These are phyloP conservation scores for Leishmania major DNA, from an alignment of 208 protist genomes.

Conservation along the genomic window DNA sequence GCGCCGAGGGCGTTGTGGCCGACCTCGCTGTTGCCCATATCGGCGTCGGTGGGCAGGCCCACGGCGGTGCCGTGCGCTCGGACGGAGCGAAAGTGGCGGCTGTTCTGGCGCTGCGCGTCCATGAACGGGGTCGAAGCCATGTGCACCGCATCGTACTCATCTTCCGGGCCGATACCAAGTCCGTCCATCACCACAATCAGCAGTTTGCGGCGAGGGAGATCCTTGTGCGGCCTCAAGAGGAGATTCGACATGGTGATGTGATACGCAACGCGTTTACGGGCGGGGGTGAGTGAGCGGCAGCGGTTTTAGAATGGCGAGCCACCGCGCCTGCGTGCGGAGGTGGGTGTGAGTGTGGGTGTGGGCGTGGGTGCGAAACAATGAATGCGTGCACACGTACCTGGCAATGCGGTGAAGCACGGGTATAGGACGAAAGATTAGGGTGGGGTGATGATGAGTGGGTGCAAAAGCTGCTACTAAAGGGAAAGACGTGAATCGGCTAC, in stretches of 20 bases:
- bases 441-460: neutral
- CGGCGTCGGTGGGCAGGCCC: constrained; percentile 93
- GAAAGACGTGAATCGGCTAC: neutral
- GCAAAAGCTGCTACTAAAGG: neutral
- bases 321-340: neutral
- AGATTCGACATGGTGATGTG: constrained; percentile 53
- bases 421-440: neutral
- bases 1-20: constrained; percentile 96
- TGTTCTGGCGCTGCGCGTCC: constrained; percentile 54
- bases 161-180: constrained; percentile 84
- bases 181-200: constrained; percentile 91
- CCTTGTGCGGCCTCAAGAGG: constrained; percentile 51
- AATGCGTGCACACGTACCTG: neutral
- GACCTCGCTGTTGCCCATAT: constrained; percentile 97
- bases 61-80: constrained; percentile 94
- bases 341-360: neutral
- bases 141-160: constrained; percentile 93
- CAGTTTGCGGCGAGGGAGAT: constrained; percentile 80
- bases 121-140: constrained; percentile 90
- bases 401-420: neutral
- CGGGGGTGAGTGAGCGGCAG: neutral
- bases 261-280: neutral
- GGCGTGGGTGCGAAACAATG: neutral
- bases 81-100: constrained; percentile 85
- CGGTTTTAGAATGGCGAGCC: neutral